Evolutionary conservation across 2,329 filamentous ascomycete species (phyloP), one percentile per base, ranked within the genome.

Genomic region (Monosporascus sp.): DNA sequence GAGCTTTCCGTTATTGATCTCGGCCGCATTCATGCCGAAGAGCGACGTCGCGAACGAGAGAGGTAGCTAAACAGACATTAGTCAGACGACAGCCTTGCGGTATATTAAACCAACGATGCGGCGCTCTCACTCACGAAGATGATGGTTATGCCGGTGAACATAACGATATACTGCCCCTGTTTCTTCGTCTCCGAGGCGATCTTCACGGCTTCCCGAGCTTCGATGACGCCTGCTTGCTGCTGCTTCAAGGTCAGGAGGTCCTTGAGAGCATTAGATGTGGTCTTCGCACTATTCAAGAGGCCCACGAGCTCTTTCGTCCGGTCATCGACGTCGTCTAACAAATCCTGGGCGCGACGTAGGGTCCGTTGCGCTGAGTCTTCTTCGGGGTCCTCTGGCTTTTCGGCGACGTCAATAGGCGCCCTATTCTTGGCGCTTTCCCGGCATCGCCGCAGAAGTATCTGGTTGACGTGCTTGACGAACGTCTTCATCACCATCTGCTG

Each of bases 131-230:
- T 49, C 52, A 69, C 66, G 44, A 71, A 70, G 36, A 71, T 55
- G 17, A 71, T 69, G 1, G 68, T 70, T 8, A 71, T 59, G 3
- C 66, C 50, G 1, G 69, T 70, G 45, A 70, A 70, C 19, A 66
- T 54, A 59, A 70, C 64, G 34, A 70, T 68, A 1, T 66, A 52
- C 5, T 64, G 61, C 2, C 68, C 67, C 50, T 71, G 69, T 16
- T 56, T 58, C 19, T 66, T 59, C 0, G 61, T 56, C 52, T 69
- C 64, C 16, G 63, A 60, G 8, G 65, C 64, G 22, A 64, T 59
- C 19, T 58, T 56, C 3, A 63, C 56, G 1, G 66, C 61, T 22
- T 64, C 57, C 55, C 64, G 64, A 0, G 67, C 64, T 52, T 70
- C 63, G 16, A 70, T 59, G 11, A 68, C 62, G 20, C 59, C 62